Conservation (phyloP, 1,284 basidiomycete genomes). For the Hemileia vastatrix region DNA sequence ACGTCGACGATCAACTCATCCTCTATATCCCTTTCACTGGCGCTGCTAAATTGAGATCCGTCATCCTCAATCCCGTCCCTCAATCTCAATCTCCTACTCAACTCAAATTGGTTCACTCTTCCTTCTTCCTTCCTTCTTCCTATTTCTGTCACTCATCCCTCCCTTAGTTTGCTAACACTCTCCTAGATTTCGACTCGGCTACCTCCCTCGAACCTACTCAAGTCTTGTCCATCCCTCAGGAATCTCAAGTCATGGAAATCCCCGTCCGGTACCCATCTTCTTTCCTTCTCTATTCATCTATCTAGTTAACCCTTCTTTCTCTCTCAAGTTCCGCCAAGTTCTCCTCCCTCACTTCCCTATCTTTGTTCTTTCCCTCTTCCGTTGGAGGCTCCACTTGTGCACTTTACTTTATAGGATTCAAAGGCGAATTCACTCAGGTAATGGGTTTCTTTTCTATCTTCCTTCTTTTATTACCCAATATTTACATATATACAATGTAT, state of each 20-base stretch:
- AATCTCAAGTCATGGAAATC: slow-evolving; percentile 65
- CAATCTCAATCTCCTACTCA: slow-evolving; percentile 59
- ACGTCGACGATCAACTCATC: slow-evolving; percentile 64
- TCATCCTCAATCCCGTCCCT: slow-evolving; percentile 66
- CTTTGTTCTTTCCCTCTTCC: slow-evolving; percentile 61
- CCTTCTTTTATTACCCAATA: background rate
- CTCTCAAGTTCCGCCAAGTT: slow-evolving; percentile 60
- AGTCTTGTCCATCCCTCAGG: slow-evolving; percentile 58
- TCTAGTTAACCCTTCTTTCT: slow-evolving; percentile 3
- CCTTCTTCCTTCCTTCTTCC: slow-evolving; percentile 8
- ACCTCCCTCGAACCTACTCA: slow-evolving; percentile 55
- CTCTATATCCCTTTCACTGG: slow-evolving; percentile 69
- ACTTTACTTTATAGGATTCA: slow-evolving; percentile 65
- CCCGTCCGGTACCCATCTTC: slow-evolving; percentile 52
- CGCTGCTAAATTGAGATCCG: slow-evolving; percentile 61
- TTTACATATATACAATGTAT: slow-evolving; percentile 1
- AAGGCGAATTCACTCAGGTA: slow-evolving; percentile 68
- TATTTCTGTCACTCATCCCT: background rate
- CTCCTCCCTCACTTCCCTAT: slow-evolving; percentile 59
- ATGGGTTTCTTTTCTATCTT: slow-evolving; percentile 14
- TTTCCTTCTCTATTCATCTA: background rate
- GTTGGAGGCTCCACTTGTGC: slow-evolving; percentile 61
- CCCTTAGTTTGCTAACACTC: slow-evolving; percentile 59
- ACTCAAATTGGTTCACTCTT: slow-evolving; percentile 53
- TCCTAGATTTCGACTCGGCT: slow-evolving; percentile 66